Percentiles rank a stretch among this genome's conserved stretches.
Evolutionary conservation across 208 protist genomes (phyloP).

Genomic region (Trypanosoma platydactyli): DNA sequence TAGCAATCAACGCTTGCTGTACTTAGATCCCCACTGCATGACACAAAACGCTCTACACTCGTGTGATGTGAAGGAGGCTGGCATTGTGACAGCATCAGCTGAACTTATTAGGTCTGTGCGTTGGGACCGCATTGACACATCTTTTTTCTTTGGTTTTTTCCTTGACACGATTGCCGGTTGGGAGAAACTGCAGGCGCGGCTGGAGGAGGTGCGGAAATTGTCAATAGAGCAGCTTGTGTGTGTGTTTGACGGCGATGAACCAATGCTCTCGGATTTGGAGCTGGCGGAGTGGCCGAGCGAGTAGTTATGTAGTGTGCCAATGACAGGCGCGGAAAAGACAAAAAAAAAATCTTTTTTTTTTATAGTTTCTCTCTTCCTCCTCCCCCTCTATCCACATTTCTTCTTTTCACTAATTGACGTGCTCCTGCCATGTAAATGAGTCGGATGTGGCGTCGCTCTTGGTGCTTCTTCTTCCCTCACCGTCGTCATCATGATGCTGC

Average conservation of each 20-base stretch:
- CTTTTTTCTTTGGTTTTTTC: constrained; percentile 70
- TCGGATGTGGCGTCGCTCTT: too few relatives aligned
- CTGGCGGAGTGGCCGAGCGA: constrained; percentile 21
- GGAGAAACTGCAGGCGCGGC: constrained; percentile 30
- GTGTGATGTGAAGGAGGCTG: constrained; percentile 3
- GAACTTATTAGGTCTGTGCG: constrained; percentile 50
- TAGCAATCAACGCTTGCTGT: constrained; percentile 55
- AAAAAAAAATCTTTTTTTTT: not conserved
- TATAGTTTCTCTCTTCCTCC: not conserved
- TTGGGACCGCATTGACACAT: constrained; percentile 63
- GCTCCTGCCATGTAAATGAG: too few relatives aligned
- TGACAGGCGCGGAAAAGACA: not conserved
- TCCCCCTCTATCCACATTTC: too few relatives aligned
- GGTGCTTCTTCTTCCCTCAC: too few relatives aligned
- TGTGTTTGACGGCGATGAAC: not conserved
- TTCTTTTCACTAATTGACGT: too few relatives aligned
- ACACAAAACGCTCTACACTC: constrained; percentile 46
- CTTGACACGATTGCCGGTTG: constrained; percentile 39
- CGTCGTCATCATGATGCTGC: too few relatives aligned
- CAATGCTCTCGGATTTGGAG: not conserved
- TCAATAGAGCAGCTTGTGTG: constrained; percentile 15
- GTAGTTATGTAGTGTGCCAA: not conserved
- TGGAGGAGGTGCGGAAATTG: constrained; percentile 19
- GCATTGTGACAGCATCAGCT: constrained; percentile 36
- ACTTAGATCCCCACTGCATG: constrained; percentile 73